A percentile compares a stretch with the other conserved stretches of the same genome.
These are phyloP conservation scores for Lachancea cidri DNA, from an alignment of 805 yeast species.

Conservation along the genomic window DNA sequence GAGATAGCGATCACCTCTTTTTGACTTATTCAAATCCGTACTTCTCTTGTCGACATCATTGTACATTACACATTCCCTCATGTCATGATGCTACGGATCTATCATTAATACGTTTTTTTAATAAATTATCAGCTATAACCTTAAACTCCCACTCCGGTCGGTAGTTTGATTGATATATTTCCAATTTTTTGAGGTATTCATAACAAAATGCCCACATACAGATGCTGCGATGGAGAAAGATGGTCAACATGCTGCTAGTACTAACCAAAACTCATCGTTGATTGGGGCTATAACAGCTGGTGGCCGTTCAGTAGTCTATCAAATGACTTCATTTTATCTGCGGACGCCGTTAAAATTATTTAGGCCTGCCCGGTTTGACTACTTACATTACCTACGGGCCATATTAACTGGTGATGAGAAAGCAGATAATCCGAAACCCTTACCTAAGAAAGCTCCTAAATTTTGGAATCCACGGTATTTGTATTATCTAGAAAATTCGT, in stretches of 20 bases:
- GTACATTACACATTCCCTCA: too few species aligned
- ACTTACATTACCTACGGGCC: conserved; percentile 62
- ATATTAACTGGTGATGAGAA: conserved; percentile 31
- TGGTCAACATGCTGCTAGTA: background rate
- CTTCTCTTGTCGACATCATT: too few species aligned
- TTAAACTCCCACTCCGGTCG: too few species aligned
- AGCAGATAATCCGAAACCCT: background rate
- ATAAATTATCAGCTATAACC: too few species aligned
- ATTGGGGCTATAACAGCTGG: conserved; percentile 85
- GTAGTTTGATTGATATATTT: too few species aligned
- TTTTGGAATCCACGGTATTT: conserved; percentile 17
- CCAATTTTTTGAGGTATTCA: too few species aligned
- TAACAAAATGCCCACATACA: too few species aligned
- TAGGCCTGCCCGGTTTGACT: conserved; percentile 87
- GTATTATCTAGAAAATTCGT: conserved; percentile 61
- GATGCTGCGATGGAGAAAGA: background rate
- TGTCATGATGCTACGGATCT: too few species aligned
- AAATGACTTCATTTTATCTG: conserved; percentile 69
- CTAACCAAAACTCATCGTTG: conserved; percentile 40
- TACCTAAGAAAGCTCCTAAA: conserved; percentile 1
- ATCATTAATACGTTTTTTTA: too few species aligned
- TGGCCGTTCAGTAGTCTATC: conserved; percentile 75
- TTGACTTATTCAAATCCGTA: too few species aligned
- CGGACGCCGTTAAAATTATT: conserved; percentile 82
- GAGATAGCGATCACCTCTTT: too few species aligned